A percentile compares a stretch with the other conserved stretches of the same genome.
phyloP scores from a whole-genome alignment of 1,139 yeast genomes.

The Diutina pseudorugosa region DNA sequence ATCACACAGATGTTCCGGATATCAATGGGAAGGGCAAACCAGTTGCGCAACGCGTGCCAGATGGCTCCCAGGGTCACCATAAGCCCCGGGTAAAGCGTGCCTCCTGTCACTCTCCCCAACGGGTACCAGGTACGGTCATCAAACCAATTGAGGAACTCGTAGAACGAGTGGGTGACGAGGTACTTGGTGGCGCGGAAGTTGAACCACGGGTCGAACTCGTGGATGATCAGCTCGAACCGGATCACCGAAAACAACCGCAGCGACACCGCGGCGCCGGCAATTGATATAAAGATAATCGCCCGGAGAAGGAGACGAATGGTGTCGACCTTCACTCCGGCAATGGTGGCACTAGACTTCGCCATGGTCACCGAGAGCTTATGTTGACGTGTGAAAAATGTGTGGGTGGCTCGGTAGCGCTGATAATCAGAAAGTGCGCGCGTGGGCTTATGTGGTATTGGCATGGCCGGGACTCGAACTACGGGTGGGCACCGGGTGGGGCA shows the following conservation, averaged over 20 bases:
- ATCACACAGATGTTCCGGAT: slow-evolving; percentile 92
- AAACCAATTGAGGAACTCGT: slow-evolving; percentile 94
- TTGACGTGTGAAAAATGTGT: not conserved
- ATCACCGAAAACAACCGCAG: slow-evolving; percentile 75
- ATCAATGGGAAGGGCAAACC: slow-evolving; percentile 73
- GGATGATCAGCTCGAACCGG: slow-evolving; percentile 90
- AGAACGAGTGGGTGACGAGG: slow-evolving; percentile 70
- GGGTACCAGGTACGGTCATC: slow-evolving; percentile 99
- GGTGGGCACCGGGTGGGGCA: too few relatives aligned
- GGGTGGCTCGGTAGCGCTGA: not conserved
- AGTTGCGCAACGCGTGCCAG: slow-evolving; percentile 57
- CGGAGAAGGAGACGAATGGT: slow-evolving; percentile 42
- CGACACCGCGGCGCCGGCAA: slow-evolving; percentile 85
- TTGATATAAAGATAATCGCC: slow-evolving; percentile 51
- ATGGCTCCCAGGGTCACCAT: slow-evolving; percentile 95
- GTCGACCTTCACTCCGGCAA: slow-evolving; percentile 3
- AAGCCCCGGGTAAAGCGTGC: slow-evolving; percentile 93
- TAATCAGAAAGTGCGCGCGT: not conserved
- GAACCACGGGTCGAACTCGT: slow-evolving; percentile 99
- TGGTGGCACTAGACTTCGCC: not conserved
- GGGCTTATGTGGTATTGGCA: not conserved
- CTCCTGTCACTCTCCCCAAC: slow-evolving; percentile 97
- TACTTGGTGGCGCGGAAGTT: slow-evolving; percentile 91
- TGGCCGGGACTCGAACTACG: not conserved
- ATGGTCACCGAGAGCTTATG: not conserved